Evolutionary conservation across 2,329 filamentous ascomycete genomes (phyloP), one percentile per base, ranked within the genome.

Genomic region (Diaporthe ilicicola): DNA sequence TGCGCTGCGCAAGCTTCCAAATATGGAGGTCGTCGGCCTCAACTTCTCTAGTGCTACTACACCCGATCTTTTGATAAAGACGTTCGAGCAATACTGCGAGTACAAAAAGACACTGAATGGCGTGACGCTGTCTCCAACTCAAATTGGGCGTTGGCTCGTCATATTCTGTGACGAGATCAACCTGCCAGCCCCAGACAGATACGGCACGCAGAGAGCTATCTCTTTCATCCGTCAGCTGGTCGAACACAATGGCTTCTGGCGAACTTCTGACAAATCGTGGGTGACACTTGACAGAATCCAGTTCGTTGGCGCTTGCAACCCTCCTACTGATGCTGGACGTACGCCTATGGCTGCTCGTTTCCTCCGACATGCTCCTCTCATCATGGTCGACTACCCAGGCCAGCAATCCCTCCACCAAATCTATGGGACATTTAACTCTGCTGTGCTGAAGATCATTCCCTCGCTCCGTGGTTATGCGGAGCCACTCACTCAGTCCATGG

Each of bases 121-220:
- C 51, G 94, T 98, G 24, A 93, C 98, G 77, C 92, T 99, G 74
- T 97, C 95, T 29, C 96, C 96, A 0, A 97, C 93, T 8, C 97
- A 99, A 80, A 97, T 99, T 76, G 96, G 96, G 27, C 92, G 95
- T 76, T 99, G 96, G 96, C 88, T 99, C 46, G 95, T 99, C 55
- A 90, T 99, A 73, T 99, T 99, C 87, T 99, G 96, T 77, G 96
- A 99, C 80, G 96, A 99, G 81, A 99, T 99, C 84, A 99, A 99
- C 82, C 87, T 99, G 86, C 96, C 96, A 8, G 95, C 96, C 5
- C 96, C 96, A 4, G 96, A 99, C 83, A 95, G 94, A 77, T 99
- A 99, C 80, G 95, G 95, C 69, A 99, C 97, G 1, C 96, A 99
- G 81, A 91, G 96, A 73, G 96, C 96, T 42, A 99, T 99, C 74